phyloP scores from a whole-genome alignment of 139 green algal species.

The Pycnococcus provasolii region DNA sequence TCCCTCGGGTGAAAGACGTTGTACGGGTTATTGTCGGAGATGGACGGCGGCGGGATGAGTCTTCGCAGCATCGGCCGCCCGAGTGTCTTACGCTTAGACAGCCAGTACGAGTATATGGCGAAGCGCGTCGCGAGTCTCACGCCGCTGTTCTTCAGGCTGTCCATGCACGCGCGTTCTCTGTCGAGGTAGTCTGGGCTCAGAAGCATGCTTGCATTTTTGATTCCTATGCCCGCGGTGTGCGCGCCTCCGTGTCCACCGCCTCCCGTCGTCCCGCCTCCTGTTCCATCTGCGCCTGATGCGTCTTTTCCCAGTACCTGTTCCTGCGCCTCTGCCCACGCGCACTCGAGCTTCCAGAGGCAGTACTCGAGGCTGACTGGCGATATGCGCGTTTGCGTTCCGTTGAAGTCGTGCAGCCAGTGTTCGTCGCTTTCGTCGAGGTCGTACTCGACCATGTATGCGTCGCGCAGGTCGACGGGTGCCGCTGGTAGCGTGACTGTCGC shows the following conservation, averaged over 20 bases:
- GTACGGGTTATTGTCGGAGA: slow-evolving; percentile 80
- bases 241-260: neutral
- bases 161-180: slow-evolving; percentile 13
- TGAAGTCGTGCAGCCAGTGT: slow-evolving; percentile 74
- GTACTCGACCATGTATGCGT: slow-evolving; percentile 62
- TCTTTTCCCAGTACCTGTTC: slow-evolving; percentile 34
- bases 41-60: slow-evolving; percentile 53
- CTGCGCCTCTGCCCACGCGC: slow-evolving; percentile 55
- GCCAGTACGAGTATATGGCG: slow-evolving; percentile 88
- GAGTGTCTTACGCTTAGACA: slow-evolving; percentile 56
- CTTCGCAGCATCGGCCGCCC: slow-evolving; percentile 73
- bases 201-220: neutral
- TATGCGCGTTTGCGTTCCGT: slow-evolving; percentile 40
- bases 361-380: slow-evolving; percentile 45
- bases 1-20: slow-evolving; percentile 89
- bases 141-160: neutral
- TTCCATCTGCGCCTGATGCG: slow-evolving; percentile 14
- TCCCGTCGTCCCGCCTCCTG: slow-evolving; percentile 19
- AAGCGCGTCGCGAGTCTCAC: neutral
- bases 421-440: slow-evolving; percentile 89
- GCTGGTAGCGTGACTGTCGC: neutral
- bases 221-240: neutral
- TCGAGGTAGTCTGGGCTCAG: neutral
- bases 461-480: neutral
- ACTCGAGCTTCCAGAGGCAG: slow-evolving; percentile 73